Evolutionary conservation across 371 early-diverging fungal species (phyloP).

Genomic region (Syncephalis plumigaleata): DNA sequence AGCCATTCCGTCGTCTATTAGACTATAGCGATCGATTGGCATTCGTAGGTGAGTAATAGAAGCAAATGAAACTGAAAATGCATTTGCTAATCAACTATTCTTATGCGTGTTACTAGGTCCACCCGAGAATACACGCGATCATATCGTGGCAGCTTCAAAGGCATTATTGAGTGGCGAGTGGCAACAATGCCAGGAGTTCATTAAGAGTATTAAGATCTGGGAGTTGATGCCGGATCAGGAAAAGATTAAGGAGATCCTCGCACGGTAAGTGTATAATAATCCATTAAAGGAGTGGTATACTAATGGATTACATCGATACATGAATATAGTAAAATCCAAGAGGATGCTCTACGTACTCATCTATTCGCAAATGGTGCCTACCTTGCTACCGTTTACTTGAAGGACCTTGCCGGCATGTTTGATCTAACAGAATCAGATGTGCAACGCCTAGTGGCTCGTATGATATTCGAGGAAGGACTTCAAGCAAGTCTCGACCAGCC

Average conservation of each 20-base stretch:
- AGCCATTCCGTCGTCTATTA: conserved; percentile 83
- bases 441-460: conserved; percentile 63
- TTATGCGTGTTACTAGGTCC: too few species aligned
- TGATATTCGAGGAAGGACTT: conserved; percentile 87
- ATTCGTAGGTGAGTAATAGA: conserved; percentile 49
- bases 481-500: conserved; percentile 67
- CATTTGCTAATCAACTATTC: too few species aligned
- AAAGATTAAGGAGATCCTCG: conserved; percentile 78
- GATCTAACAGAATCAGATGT: conserved; percentile 47
- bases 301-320: too few species aligned
- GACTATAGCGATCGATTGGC: conserved; percentile 90
- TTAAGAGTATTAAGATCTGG: conserved; percentile 90
- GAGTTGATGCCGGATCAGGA: conserved; percentile 66
- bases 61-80: too few species aligned
- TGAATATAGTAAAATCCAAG: too few species aligned
- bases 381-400: conserved; percentile 73
- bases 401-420: conserved; percentile 73
- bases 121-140: conserved; percentile 94
- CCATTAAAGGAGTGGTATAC: too few species aligned
- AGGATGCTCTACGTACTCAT: conserved; percentile 91
- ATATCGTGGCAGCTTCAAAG: conserved; percentile 92
- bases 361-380: conserved; percentile 77
- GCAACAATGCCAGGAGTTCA: conserved; percentile 67
- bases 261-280: conserved; percentile 28
- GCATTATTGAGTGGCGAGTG: conserved; percentile 86